Base-by-base conservation (phyloP, 2,329 filamentous ascomycete genomes). In the Helicocarpus griseus region DNA sequence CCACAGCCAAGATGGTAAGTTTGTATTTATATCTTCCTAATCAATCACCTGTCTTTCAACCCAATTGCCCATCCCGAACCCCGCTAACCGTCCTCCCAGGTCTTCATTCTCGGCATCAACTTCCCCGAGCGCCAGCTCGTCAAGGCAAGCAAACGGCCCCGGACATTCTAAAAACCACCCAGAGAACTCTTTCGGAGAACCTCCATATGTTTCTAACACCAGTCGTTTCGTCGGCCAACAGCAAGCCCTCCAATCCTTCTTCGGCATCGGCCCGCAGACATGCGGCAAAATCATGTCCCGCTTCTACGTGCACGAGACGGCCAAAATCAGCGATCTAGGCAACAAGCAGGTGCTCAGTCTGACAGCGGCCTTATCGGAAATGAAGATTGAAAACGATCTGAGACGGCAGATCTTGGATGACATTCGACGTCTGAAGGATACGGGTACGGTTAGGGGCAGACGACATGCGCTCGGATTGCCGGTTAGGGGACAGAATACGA, bases 331-430 rank as follows among this genome's bases (percentile, higher is more conserved):
- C 66, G 77, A 81, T 6, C 73, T 98, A 19, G 77, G 81, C 41
- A 81, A 84, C 54, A 83, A 86, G 66, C 90, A 89, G 54, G 74
- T 95, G 59, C 84, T 88, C 49, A 85, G 86, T 49, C 76, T 98
- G 54, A 93, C 86, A 21, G 86, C 86, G 48, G 88, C 95, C 63
- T 76, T 98, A 38, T 87, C 89, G 14, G 84, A 83, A 50, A 90
- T 98, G 88, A 95, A 86, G 54, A 88, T 97, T 62, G 93, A 96
- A 69, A 95, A 86, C 68, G 90, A 97, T 63, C 77, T 94, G 57
- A 77, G 82, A 63, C 80, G 86, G 65, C 74, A 87, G 53, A 72
- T 96, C 35, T 78, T 85, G 62, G 88, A 95, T 47, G 93, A 97
- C 64, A 95, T 98, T 60, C 77, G 77, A 65, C 77, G 91, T 54